phyloP scores from a whole-genome alignment of 2,329 filamentous ascomycete species.

The Claviceps maximensis region DNA sequence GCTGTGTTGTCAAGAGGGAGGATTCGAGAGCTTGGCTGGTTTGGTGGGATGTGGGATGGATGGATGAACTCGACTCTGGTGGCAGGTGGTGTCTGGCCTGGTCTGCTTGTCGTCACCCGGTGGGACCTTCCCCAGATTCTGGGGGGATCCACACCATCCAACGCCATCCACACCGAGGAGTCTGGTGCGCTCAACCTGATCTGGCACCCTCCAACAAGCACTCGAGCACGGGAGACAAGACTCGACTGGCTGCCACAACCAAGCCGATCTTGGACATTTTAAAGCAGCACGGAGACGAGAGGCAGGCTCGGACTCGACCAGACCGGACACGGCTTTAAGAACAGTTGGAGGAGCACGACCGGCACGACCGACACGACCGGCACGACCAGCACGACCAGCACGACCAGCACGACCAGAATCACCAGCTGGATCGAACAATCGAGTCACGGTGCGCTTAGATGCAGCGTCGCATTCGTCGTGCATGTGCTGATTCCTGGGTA shows the following conservation, averaged over 20 bases:
- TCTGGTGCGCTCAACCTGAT: no score
- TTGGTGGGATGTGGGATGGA: no score
- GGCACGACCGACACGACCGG: not conserved
- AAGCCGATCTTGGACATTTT: not conserved
- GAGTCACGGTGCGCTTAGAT: not conserved
- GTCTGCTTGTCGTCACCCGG: no score
- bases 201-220: no score
- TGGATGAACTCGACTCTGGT: no score
- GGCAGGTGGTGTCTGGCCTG: no score
- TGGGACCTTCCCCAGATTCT: not conserved
- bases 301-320: not conserved
- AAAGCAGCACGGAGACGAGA: not conserved
- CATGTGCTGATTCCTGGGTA: not conserved
- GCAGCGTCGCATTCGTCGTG: not conserved
- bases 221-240: not conserved
- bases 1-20: not conserved
- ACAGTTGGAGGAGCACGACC: not conserved
- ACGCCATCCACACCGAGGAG: not conserved
- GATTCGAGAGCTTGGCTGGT: no score
- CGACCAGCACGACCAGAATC: not conserved
- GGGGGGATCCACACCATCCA: not conserved
- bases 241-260: not conserved
- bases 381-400: not conserved
- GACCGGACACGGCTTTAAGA: not conserved
- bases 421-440: no score